Base-by-base conservation (phyloP, 2,329 filamentous ascomycete species). In the Davidsoniella eucalypti region DNA sequence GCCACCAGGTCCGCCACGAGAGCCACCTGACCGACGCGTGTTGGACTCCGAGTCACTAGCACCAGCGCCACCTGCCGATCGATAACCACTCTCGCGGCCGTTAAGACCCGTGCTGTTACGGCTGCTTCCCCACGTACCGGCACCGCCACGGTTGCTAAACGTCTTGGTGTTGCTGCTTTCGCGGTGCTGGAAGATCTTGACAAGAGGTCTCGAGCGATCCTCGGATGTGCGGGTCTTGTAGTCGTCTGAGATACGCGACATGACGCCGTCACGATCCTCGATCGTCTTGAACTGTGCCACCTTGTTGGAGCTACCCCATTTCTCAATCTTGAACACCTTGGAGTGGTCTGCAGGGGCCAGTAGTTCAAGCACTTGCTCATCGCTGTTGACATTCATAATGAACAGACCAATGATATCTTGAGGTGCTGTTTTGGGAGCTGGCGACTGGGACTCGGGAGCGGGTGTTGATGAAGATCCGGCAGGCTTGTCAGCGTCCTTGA, bases 361-460 rank as follows among this genome's bases (percentile, higher is more conserved):
- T 21, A 94, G 71, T 33, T 85, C 80, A 51, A 82, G 81, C 37
- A 86, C 82, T 54, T 88, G 84, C 29, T 94, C 85, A 56, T 90
- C 85, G 49, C 76, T 83, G 58, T 80, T 84, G 18, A 88, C 80
- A 59, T 88, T 88, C 68, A 84, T 85, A 54, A 98, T 80, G 64
- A 95, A 98, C 17, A 98, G 75, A 45, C 85, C 90, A 59, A 87
- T 82, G 57, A 82, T 86, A 57, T 75, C 78, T 59, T 87, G 74
- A 16, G 73, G 67, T 42, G 70, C 61, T 36, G 67, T 74, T 17
- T 48, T 51, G 61, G 84, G 82, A 25, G 73, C 67, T 14, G 77
- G 73, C 2, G 77, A 76, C n/a, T 72, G 65, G 10, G 73, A 66
- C 43, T 78, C 75, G 4, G 71, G 63, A 10, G 66, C 69, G 3